Evolutionary conservation across 2,329 filamentous ascomycete species (phyloP).

Genomic region (Cladosporium phlei): DNA sequence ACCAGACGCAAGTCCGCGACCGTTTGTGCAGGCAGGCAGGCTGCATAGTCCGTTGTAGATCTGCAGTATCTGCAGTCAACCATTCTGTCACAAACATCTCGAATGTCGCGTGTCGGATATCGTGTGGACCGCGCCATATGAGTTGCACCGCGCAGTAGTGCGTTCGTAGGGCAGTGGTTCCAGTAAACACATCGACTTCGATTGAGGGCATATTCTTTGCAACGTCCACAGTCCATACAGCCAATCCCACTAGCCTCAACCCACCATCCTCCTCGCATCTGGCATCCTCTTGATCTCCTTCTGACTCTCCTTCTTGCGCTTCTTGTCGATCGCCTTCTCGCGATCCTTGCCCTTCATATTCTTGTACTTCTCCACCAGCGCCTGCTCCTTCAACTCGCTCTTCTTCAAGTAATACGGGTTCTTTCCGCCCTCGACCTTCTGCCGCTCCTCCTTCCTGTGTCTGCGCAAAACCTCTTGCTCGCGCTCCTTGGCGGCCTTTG

Average conservation of each 20-base stretch:
- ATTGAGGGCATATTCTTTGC: no score
- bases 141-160: no score
- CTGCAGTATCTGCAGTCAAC: no score
- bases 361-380: slow-evolving; percentile 73
- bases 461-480: slow-evolving; percentile 65
- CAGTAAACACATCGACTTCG: no score
- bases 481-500: slow-evolving; percentile 64
- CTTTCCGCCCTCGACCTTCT: slow-evolving; percentile 81
- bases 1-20: no score
- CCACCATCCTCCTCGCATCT: slow-evolving; percentile 30
- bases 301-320: slow-evolving; percentile 79
- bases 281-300: slow-evolving; percentile 71
- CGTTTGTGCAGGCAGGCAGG: no score
- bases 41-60: no score
- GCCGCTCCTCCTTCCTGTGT: slow-evolving; percentile 79
- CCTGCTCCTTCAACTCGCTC: slow-evolving; percentile 79
- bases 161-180: no score
- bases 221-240: no score
- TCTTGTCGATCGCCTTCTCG: slow-evolving; percentile 77
- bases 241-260: neutral
- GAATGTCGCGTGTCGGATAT: no score
- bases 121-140: no score
- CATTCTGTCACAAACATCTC: no score
- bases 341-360: slow-evolving; percentile 81
- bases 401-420: slow-evolving; percentile 90